These are phyloP conservation scores for Verticillium albo-atrum DNA, from an alignment of 2,329 filamentous ascomycete genomes.

Conservation along the genomic window DNA sequence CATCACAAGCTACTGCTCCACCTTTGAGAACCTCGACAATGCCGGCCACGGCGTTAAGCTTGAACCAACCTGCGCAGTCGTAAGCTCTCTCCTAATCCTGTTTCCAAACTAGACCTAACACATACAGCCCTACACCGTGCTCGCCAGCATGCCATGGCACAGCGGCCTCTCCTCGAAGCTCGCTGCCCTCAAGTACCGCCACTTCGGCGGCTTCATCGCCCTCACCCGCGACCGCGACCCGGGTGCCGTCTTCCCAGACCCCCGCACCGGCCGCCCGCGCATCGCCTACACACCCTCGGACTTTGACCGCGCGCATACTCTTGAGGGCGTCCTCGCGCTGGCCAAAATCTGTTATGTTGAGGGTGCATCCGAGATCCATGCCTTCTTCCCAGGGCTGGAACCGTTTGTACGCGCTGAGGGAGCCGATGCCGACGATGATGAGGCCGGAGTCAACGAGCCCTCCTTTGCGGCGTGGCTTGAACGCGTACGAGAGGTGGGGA, in stretches of 20 bases:
- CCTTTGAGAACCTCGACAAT: slow-evolving; percentile 77
- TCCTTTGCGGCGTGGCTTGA: slow-evolving; percentile 59
- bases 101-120: slow-evolving; percentile 12
- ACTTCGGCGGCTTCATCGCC: slow-evolving; percentile 68
- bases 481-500: slow-evolving; percentile 41
- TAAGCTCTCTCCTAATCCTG: slow-evolving; percentile 22
- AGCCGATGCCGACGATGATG: slow-evolving; percentile 9
- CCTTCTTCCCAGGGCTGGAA: slow-evolving; percentile 55
- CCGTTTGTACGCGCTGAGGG: slow-evolving; percentile 48
- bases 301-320: slow-evolving; percentile 67
- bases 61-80: slow-evolving; percentile 69
- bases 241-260: slow-evolving; percentile 70
- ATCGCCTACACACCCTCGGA: slow-evolving; percentile 67
- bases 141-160: slow-evolving; percentile 63
- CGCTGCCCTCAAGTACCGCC: slow-evolving; percentile 61
- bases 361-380: slow-evolving; percentile 76
- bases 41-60: slow-evolving; percentile 79
- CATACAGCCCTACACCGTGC: slow-evolving; percentile 55
- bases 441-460: slow-evolving; percentile 44
- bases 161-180: slow-evolving; percentile 68
- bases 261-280: slow-evolving; percentile 56
- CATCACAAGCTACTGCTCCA: slow-evolving; percentile 71
- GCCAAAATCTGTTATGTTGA: slow-evolving; percentile 74
- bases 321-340: slow-evolving; percentile 67
- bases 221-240: slow-evolving; percentile 72